Conservation (phyloP, 75 land plant genomes). For the Picea sitchensis region DNA sequence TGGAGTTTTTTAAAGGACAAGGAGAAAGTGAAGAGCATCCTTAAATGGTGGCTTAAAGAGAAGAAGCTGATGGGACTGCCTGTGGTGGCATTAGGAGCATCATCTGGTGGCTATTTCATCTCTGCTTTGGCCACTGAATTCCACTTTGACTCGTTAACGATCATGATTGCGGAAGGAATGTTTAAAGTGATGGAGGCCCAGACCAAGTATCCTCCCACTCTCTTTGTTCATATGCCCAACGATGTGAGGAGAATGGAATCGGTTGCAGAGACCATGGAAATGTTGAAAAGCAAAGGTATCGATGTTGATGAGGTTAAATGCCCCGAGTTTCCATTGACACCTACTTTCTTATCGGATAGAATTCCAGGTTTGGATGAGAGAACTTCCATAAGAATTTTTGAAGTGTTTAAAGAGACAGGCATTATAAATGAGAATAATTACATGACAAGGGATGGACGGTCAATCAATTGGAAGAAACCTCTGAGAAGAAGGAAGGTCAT, state of each 20-base stretch:
- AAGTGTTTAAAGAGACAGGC: slow-evolving; percentile 38
- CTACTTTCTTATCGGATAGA: slow-evolving; percentile 50
- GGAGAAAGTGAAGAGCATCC: slow-evolving; percentile 34
- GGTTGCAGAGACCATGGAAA: slow-evolving; percentile 37
- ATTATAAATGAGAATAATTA: slow-evolving; percentile 55
- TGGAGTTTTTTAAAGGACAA: slow-evolving; percentile 60
- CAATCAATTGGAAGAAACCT: slow-evolving; percentile 50
- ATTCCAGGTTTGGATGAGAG: slow-evolving; percentile 55
- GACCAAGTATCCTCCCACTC: slow-evolving; percentile 15
- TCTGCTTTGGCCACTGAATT: slow-evolving; percentile 61
- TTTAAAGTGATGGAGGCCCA: slow-evolving; percentile 30
- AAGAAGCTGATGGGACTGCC: slow-evolving; percentile 55
- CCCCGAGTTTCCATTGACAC: slow-evolving; percentile 46
- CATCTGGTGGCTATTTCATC: slow-evolving; percentile 90
- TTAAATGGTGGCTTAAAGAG: slow-evolving; percentile 55
- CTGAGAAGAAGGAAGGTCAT: slow-evolving; percentile 22
- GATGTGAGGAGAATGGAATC: slow-evolving; percentile 37
- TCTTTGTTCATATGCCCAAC: slow-evolving; percentile 95
- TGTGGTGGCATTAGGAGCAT: slow-evolving; percentile 75
- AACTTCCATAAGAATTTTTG: slow-evolving; percentile 42
- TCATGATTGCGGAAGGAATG: slow-evolving; percentile 77
- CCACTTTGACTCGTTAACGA: slow-evolving; percentile 47
- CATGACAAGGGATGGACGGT: slow-evolving; percentile 68
- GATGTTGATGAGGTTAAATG: slow-evolving; percentile 41
- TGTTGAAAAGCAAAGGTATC: slow-evolving; percentile 32